phyloP scores from a whole-genome alignment of 441 rosid genomes.

The Bruguiera hainesii region DNA sequence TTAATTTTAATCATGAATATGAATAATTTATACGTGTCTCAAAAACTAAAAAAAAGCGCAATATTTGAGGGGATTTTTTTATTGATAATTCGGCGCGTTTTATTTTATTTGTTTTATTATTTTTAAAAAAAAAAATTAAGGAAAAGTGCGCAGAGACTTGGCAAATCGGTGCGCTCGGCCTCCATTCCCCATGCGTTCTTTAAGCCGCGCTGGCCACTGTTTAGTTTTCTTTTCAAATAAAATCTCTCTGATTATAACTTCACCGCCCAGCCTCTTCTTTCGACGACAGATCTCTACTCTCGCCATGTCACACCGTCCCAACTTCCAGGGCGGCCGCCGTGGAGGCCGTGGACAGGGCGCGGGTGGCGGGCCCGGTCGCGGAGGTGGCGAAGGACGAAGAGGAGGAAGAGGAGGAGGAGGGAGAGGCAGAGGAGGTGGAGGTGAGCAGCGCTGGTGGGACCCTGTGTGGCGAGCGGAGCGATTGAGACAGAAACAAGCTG shows the following conservation, averaged over 20 bases:
- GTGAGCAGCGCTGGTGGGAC: slow-evolving; percentile 99
- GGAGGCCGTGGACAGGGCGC: slow-evolving; percentile 43
- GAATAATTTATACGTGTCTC: no score
- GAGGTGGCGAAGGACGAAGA: slow-evolving; percentile 41
- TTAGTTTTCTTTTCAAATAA: no score
- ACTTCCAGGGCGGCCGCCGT: slow-evolving; percentile 73
- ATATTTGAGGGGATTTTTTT: no score
- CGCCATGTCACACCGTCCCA: slow-evolving; percentile 74
- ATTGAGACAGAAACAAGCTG: slow-evolving; percentile 63
- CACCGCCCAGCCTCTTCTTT: slow-evolving; percentile 1
- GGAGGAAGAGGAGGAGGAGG: slow-evolving; percentile 28
- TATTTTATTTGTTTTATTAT: no score
- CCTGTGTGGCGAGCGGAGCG: slow-evolving; percentile 98
- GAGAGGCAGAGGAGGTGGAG: slow-evolving; percentile 56
- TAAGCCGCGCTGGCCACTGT: no score
- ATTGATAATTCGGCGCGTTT: no score
- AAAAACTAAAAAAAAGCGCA: no score
- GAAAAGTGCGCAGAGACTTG: no score
- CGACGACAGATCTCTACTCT: slow-evolving; percentile 22
- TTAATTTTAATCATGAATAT: no score
- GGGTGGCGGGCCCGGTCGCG: slow-evolving; percentile 29
- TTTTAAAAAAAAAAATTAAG: no score
- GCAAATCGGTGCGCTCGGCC: no score
- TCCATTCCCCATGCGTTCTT: no score
- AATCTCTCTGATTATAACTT: not conserved